phyloP scores from a whole-genome alignment of 2,329 filamentous ascomycete species.

The Cryphonectria parasitica region DNA sequence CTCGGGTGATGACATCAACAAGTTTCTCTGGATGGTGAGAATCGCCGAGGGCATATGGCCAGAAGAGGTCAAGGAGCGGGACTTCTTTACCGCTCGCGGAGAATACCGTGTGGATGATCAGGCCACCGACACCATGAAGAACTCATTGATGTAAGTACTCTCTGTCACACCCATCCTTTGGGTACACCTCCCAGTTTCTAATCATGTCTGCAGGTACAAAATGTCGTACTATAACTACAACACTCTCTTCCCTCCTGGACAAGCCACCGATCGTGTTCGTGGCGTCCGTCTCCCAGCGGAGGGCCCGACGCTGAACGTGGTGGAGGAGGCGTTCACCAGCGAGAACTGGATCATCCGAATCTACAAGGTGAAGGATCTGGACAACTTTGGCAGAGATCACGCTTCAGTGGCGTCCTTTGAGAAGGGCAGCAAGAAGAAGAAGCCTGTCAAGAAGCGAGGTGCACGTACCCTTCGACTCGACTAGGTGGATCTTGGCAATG shows the following conservation, averaged over 20 bases:
- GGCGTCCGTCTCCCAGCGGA: slow-evolving; percentile 78
- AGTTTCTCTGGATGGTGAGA: slow-evolving; percentile 99
- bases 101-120: slow-evolving; percentile 95
- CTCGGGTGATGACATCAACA: slow-evolving; percentile 99
- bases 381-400: slow-evolving; percentile 93
- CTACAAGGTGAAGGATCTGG: slow-evolving; percentile 99
- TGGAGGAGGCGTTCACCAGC: slow-evolving; percentile 97
- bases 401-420: slow-evolving; percentile 70
- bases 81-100: slow-evolving; percentile 91
- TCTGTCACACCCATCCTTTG: not conserved
- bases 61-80: slow-evolving; percentile 96
- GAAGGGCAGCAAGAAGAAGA: slow-evolving; percentile 83
- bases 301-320: slow-evolving; percentile 80
- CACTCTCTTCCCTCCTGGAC: slow-evolving; percentile 85
- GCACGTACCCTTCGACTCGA: slow-evolving; percentile 73
- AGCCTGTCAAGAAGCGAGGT: slow-evolving; percentile 72
- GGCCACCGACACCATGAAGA: slow-evolving; percentile 96
- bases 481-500: slow-evolving; percentile 45
- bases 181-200: slow-evolving; percentile 33
- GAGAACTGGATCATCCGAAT: slow-evolving; percentile 99
- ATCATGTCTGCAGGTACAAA: slow-evolving; percentile 79
- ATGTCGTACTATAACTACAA: slow-evolving; percentile 99
- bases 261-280: slow-evolving; percentile 89
- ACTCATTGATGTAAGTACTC: slow-evolving; percentile 89
- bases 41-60: slow-evolving; percentile 99